Percentiles rank a stretch among this genome's conserved stretches.
Conservation (phyloP, 495 filamentous ascomycete genomes). For the Aspergillus conjunctus region DNA sequence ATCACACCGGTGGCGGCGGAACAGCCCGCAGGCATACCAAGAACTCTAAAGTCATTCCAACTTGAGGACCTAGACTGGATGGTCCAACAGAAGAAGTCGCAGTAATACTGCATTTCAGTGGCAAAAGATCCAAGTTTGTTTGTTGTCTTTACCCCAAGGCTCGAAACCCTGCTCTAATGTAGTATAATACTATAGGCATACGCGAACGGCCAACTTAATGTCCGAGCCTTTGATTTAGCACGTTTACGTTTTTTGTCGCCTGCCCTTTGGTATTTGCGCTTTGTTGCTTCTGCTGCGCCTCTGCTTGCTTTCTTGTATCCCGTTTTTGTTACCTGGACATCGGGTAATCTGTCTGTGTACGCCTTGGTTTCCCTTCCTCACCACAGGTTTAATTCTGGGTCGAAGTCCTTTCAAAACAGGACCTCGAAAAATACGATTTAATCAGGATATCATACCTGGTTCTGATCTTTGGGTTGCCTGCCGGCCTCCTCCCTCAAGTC, state of each 20-base stretch:
- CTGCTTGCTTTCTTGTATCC: no score
- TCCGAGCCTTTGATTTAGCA: no score
- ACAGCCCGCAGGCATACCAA: slow-evolving; percentile 77
- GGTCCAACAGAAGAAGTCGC: slow-evolving; percentile 78
- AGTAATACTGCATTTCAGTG: slow-evolving; percentile 99
- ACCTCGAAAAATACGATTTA: slow-evolving; percentile 80
- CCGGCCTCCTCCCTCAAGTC: no score
- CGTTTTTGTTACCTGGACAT: no score
- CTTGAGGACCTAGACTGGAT: slow-evolving; percentile 94
- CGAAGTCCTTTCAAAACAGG: slow-evolving; percentile 70
- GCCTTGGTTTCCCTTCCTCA: no score
- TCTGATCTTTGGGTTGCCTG: neutral
- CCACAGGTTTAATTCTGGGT: slow-evolving; percentile 81
- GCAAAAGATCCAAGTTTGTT: slow-evolving; percentile 74
- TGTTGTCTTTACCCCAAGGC: neutral
- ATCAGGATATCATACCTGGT: slow-evolving; percentile 83
- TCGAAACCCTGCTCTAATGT: slow-evolving; percentile 1
- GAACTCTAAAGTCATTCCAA: slow-evolving; percentile 87
- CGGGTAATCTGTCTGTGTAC: no score
- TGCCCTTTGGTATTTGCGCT: no score
- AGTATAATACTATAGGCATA: slow-evolving; percentile 65
- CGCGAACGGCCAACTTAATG: slow-evolving; percentile 84
- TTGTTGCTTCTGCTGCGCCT: no score
- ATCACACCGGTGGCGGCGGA: slow-evolving; percentile 65
- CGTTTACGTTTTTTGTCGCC: no score